Evolutionary conservation across 176 grass and related monocot genomes (phyloP), one percentile per base, ranked within the genome.

Genomic region (Aegilops speltoides): DNA sequence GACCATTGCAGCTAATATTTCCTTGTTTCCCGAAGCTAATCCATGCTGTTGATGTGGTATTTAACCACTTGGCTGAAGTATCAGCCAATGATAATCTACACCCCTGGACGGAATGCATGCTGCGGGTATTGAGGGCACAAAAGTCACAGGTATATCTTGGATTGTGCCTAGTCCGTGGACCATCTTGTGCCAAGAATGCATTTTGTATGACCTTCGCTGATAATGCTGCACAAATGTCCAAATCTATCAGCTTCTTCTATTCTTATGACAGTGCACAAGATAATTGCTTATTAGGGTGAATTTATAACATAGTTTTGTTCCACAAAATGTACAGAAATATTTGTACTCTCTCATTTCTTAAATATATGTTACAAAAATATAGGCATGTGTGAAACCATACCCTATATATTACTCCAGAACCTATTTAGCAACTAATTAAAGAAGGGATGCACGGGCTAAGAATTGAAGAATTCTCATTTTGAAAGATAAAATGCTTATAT

Each of bases 151-250:
- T 45, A 84, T 88, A 64, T 96, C 90, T 94, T 89, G 90, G 88
- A 69, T 43, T 86, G 89, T 88, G 92, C 83, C 87, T 93, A 96
- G 63, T 92, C 88, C 52, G 3, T 91, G 76, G 73, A 36, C 43
- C 89, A 86, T 91, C 86, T 86, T 89, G 90, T 90, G 92, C 89
- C 82, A 92, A 78, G 82, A 88, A 90, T 86, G 87, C 76, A 89
- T 95, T 94, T 85, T 94, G 90, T 88, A 96, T 82, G 80, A 84
- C 86, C 92, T 91, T 98, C 88, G 82, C 93, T 90, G 94, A 88
- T 86, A 91, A 87, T 92, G 82, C 97, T 98, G 97, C 97, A 98
- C 69, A 88, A 93, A 96, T 93, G 92, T 59, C 70, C 84, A 93
- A 89, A 89, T 87, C 81, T 93, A 93, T 93, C 87, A 93, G 91